Base-by-base conservation (phyloP, 1,139 yeast genomes). In the Hansenula anomala region DNA sequence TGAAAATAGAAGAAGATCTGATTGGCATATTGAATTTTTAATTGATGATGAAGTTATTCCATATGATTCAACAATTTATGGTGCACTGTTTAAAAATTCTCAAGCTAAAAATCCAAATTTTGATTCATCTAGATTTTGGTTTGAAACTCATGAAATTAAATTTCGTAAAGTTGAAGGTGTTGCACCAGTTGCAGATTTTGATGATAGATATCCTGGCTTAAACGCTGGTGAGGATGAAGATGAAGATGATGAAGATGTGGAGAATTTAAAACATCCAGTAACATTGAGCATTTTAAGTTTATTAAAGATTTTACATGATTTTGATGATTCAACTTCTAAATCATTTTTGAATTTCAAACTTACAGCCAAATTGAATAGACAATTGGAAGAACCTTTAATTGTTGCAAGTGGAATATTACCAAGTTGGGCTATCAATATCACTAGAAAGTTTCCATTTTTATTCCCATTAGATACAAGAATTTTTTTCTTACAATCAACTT, bases 351-450 rank as follows among this genome's bases (percentile, higher is more conserved):
- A 87, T 55, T 79, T 90, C 63, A 90, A 89, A 54, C 61, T 92
- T 25, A 81, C 96, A 4, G 95, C 95, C 1, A 92, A 90, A 58
- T 66, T 92, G 41, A 84, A 86, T 46, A 67, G 95, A 37, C 97
- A 90, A 59, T 61, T 92, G 30, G 97, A 90, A 52, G 97, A 92
- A 48, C 95, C 96, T 0, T 64, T 90, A 42, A 75, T 90, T 26
- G 92, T 90, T 36, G 94, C 95, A 0, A 82, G 95, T 59, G 95
- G 94, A 0, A 75, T 87, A 3, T 60, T 92, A 36, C 98, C 98
- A 0, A 75, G 76, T 9, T 92, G 98, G 98, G 74, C 85, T 26
- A 74, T 85, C 28, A 75, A 77, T 45, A 64, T 88, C 13, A 81
- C 95, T 0, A 71, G 82, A 39, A 71, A 77, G 20, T 89, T 73